phyloP scores from a whole-genome alignment of 805 yeast species.

The Ogataea ramenticola region DNA sequence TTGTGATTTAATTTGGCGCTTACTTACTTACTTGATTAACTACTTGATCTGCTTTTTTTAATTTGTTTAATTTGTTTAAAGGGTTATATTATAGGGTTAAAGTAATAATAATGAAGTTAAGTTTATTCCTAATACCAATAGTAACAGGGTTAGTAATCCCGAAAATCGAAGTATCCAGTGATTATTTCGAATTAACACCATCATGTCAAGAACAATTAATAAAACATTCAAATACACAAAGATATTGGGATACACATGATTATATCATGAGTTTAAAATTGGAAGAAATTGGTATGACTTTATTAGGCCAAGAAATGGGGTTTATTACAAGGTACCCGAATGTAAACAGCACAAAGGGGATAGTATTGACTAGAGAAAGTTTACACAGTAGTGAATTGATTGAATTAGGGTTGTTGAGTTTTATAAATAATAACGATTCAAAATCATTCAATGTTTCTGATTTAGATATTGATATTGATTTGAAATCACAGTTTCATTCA shows the following conservation, averaged over 20 bases:
- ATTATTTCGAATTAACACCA: neutral
- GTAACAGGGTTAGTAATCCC: neutral
- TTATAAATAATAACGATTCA: neutral
- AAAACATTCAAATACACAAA: neutral
- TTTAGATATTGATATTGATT: no score
- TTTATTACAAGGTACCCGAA: neutral
- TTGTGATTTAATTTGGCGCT: no score
- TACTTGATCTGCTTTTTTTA: no score
- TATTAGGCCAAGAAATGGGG: neutral
- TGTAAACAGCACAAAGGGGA: neutral
- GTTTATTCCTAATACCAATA: neutral
- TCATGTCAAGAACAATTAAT: neutral
- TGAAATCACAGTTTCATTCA: no score
- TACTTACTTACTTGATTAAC: no score
- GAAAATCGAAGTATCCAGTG: neutral
- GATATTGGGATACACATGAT: neutral
- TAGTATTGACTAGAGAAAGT: neutral
- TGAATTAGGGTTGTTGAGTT: neutral
- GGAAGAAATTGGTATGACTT: neutral
- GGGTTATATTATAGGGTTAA: no score
- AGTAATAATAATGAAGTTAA: no score
- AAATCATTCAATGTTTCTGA: neutral
- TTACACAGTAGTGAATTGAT: neutral
- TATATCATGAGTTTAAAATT: neutral
- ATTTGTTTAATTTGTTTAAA: no score